Evolutionary conservation across 1,139 yeast species (phyloP), one percentile per base, ranked within the genome.

Genomic region (Saccharomyces uvarum): DNA sequence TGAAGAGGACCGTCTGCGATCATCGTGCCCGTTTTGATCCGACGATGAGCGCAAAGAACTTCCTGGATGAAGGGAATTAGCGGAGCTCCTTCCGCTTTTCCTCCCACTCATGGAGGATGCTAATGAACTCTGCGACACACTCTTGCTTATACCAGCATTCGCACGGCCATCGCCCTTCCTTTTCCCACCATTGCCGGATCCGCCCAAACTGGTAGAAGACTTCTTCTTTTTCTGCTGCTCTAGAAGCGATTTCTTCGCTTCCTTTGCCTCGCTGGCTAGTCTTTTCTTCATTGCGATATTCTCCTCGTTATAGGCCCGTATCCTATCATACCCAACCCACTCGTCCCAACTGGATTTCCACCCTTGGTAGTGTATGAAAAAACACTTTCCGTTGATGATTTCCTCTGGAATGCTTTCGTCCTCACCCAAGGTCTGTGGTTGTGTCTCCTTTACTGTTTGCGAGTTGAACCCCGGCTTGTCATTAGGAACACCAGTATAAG

Each of bases 321-420:
- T 79, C 47, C 98, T 75, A 51, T 81, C 84, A 8, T 73, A 71
- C 0, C 82, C 79, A 0, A 93, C 95, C 99, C 99, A 93, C 69
- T 93, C 99, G 68, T 93, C 98, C 97, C 97, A 91, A 59, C 91
- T 84, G 21, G 84, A 73, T 65, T 90, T 93, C 99, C 99, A 93
- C 2, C 99, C 98, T 64, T 85, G 88, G 71, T 93, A 93, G 68
- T 93, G 99, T 8, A 93, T 81, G 61, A 76, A 84, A 70, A 82
- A 91, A 55, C 83, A 77, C 54, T 74, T 69, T 53, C 72, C 64
- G 29, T 68, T 70, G 38, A 63, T 64, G 42, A 78, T 66, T 2
- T 74, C 77, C 14, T 67, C 72, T 0, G 89, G 85, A 33, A 83
- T 69, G 48, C 72, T 58, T 14, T 60, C 59, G 47, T 55, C 61